Conservation (phyloP, 805 yeast species). For the Lipomyces orientalis region DNA sequence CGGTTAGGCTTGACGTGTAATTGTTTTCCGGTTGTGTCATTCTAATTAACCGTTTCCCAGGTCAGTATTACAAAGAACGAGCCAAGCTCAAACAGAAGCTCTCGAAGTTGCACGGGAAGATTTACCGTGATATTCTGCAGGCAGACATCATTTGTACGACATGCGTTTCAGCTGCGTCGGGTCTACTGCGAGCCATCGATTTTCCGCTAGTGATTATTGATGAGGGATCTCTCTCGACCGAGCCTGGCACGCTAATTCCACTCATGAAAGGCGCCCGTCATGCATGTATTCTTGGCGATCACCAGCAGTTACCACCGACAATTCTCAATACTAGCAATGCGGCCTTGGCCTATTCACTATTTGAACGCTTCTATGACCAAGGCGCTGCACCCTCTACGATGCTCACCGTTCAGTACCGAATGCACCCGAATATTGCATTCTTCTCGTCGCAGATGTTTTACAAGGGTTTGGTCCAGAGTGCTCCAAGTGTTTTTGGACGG, state of each 20-base stretch:
- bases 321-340: conserved; percentile 82
- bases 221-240: conserved; percentile 97
- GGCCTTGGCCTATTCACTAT: conserved; percentile 86
- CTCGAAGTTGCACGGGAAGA: conserved; percentile 44
- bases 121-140: conserved; percentile 71
- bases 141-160: conserved; percentile 93
- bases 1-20: background rate
- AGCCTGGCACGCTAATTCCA: conserved; percentile 86
- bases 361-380: conserved; percentile 85
- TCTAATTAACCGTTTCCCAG: background rate
- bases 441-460: conserved; percentile 89
- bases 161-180: conserved; percentile 87
- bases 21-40: background rate
- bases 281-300: conserved; percentile 92
- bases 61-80: background rate
- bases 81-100: background rate
- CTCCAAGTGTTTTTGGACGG: conserved; percentile 62
- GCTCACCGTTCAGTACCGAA: conserved; percentile 90
- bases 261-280: conserved; percentile 84
- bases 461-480: conserved; percentile 71
- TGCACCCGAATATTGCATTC: conserved; percentile 88
- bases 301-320: conserved; percentile 95
- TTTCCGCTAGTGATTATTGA: conserved; percentile 92
- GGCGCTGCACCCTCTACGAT: conserved; percentile 65
- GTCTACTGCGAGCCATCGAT: conserved; percentile 63